Evolutionary conservation across 2,329 filamentous ascomycete genomes (phyloP).

Genomic region (Ustulina deusta): DNA sequence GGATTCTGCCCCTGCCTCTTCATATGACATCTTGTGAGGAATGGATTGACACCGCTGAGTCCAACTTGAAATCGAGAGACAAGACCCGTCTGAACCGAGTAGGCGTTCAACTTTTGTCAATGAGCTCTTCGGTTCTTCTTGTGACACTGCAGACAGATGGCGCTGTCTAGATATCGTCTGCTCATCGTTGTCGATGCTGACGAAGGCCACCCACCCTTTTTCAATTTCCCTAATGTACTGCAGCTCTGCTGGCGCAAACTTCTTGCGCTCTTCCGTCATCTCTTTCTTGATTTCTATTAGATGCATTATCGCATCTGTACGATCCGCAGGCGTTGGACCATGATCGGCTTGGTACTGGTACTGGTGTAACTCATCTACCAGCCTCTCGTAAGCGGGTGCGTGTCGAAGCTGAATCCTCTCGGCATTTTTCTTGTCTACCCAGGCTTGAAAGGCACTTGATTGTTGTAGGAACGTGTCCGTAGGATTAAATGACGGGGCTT

Average conservation of each 20-base stretch:
- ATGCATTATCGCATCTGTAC: slow-evolving; percentile 21
- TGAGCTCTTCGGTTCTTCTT: slow-evolving; percentile 5
- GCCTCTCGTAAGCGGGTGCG: slow-evolving; percentile 15
- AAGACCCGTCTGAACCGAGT: slow-evolving; percentile 41
- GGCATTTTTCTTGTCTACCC: slow-evolving; percentile 35
- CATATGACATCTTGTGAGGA: slow-evolving; percentile 6
- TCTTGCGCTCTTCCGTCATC: slow-evolving; percentile 14
- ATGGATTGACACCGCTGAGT: slow-evolving; percentile 12
- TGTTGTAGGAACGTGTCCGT: slow-evolving; percentile 36
- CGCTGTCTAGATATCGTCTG: slow-evolving; percentile 28
- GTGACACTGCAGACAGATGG: slow-evolving; percentile 1
- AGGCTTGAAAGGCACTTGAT: slow-evolving; percentile 37
- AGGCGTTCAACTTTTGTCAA: slow-evolving; percentile 39
- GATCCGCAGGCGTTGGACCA: slow-evolving; percentile 10
- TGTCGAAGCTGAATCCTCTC: slow-evolving; percentile 33
- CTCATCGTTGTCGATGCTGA: slow-evolving; percentile 36
- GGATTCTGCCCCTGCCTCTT: neutral
- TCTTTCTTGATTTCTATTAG: slow-evolving; percentile 16
- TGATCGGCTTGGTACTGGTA: slow-evolving; percentile 21
- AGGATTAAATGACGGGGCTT: slow-evolving; percentile 1
- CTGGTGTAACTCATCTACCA: slow-evolving; percentile 25
- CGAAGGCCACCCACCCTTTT: slow-evolving; percentile 36
- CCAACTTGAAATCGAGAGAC: slow-evolving; percentile 5
- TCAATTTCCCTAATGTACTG: slow-evolving; percentile 37
- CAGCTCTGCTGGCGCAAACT: slow-evolving; percentile 26